A percentile compares a stretch with the other conserved stretches of the same genome.
Evolutionary conservation across 2,329 filamentous ascomycete genomes (phyloP).

Genomic region (Nemania sp.): DNA sequence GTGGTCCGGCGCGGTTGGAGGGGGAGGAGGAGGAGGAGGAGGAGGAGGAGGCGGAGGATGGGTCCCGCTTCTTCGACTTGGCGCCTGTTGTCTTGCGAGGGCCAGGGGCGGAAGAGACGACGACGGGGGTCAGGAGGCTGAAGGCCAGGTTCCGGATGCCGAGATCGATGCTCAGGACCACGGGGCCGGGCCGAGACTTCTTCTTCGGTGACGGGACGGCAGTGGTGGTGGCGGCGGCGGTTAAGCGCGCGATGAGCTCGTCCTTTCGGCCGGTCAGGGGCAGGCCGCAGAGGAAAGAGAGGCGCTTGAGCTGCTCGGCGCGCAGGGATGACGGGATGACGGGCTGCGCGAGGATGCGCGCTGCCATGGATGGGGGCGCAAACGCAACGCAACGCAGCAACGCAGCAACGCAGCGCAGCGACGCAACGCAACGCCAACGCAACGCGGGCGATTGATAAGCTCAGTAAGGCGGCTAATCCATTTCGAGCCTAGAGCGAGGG

Average conservation of each 20-base stretch:
- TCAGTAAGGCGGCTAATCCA: slow-evolving; percentile 2
- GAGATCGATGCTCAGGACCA: slow-evolving; percentile 80
- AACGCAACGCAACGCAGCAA: no score
- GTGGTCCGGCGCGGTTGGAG: slow-evolving; percentile 31
- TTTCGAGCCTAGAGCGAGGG: background rate
- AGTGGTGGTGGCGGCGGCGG: slow-evolving; percentile 43
- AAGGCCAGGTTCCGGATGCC: slow-evolving; percentile 82
- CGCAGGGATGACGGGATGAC: slow-evolving; percentile 11
- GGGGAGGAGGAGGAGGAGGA: no score
- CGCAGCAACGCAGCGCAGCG: no score
- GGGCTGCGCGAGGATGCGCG: background rate
- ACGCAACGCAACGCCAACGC: no score
- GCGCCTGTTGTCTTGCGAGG: background rate
- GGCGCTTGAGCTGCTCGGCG: slow-evolving; percentile 61
- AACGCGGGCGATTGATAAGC: no score
- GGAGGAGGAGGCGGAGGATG: background rate
- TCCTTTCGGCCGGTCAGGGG: slow-evolving; percentile 63
- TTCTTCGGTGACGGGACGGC: slow-evolving; percentile 39
- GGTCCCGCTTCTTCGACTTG: slow-evolving; percentile 9
- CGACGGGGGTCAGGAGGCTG: slow-evolving; percentile 56
- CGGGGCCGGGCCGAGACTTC: slow-evolving; percentile 28
- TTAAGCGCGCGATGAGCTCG: slow-evolving; percentile 56
- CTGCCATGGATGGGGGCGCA: background rate
- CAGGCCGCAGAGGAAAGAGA: slow-evolving; percentile 66
- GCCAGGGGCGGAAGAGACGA: background rate